Evolutionary conservation across 2,329 filamentous ascomycete genomes (phyloP).

Genomic region (Diaporthe sp.): DNA sequence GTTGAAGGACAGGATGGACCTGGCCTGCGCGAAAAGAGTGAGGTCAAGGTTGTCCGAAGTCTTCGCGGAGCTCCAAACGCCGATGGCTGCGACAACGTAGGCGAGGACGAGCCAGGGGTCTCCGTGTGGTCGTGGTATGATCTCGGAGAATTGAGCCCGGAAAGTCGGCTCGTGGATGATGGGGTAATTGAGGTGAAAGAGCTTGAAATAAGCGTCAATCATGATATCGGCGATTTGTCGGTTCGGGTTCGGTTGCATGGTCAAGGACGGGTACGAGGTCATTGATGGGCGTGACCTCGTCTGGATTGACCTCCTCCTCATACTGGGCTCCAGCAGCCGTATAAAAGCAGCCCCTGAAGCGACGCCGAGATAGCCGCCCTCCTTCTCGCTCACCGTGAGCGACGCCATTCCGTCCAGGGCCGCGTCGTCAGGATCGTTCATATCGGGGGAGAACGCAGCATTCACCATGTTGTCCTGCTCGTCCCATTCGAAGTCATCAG

Average conservation of each 20-base stretch:
- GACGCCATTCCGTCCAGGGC: constrained; percentile 56
- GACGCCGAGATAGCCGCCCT: constrained; percentile 60
- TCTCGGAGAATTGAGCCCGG: constrained; percentile 44
- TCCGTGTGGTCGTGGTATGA: constrained; percentile 40
- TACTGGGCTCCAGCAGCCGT: constrained; percentile 52
- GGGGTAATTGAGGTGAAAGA: constrained; percentile 60
- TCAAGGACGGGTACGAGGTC: constrained; percentile 41
- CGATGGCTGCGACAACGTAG: constrained; percentile 41
- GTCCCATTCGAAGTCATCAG: constrained; percentile 55
- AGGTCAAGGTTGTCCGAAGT: constrained; percentile 57
- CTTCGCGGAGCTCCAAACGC: constrained; percentile 41
- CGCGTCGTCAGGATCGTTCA: constrained; percentile 46
- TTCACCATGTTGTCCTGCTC: constrained; percentile 49
- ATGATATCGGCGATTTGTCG: constrained; percentile 45
- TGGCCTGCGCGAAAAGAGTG: constrained; percentile 63
- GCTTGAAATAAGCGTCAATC: constrained; percentile 57
- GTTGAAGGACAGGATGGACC: constrained; percentile 41
- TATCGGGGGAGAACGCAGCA: constrained; percentile 46
- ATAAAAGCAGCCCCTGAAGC: constrained; percentile 61
- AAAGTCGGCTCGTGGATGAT: constrained; percentile 60
- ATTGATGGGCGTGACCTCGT: constrained; percentile 39
- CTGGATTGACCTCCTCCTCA: constrained; percentile 44
- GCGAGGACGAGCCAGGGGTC: constrained; percentile 42
- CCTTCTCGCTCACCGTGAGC: constrained; percentile 51
- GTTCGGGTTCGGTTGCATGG: constrained; percentile 51